These are phyloP conservation scores for Piper betle DNA, from an alignment of 164 flowering plant species.

Conservation along the genomic window DNA sequence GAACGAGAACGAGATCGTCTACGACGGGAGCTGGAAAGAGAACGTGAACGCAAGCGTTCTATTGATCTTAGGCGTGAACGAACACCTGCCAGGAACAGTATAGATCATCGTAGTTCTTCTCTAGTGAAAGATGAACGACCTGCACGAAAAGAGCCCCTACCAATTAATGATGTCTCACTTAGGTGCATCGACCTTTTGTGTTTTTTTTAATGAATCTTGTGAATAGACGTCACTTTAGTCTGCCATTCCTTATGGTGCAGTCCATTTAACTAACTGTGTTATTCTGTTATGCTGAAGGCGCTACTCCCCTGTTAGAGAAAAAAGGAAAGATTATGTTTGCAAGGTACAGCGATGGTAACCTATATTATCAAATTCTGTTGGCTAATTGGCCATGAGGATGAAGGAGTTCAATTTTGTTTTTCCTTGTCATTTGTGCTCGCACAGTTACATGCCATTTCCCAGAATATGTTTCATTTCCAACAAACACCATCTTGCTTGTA, in stretches of 20 bases:
- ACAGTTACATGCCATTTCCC: too few relatives aligned
- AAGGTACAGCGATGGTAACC: constrained; percentile 55
- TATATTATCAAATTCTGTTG: neutral
- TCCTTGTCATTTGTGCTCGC: neutral
- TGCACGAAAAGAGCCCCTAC: constrained; percentile 41
- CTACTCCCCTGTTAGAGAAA: constrained; percentile 81
- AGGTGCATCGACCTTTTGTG: constrained; percentile 68
- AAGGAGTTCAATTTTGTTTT: neutral
- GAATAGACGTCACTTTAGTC: constrained; percentile 34
- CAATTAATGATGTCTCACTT: constrained; percentile 56
- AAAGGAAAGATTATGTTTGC: constrained; percentile 96
- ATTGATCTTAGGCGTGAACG: constrained; percentile 57
- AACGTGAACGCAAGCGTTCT: constrained; percentile 37
- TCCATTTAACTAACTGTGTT: constrained; percentile 60
- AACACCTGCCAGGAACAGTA: constrained; percentile 56
- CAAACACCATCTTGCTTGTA: too few relatives aligned
- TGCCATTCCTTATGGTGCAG: constrained; percentile 38
- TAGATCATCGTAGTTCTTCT: constrained; percentile 56
- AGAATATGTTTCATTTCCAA: too few relatives aligned
- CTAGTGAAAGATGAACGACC: constrained; percentile 40
- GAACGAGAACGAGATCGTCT: constrained; percentile 20
- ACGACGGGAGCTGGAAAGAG: constrained; percentile 42
- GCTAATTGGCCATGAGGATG: neutral
- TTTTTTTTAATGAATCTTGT: constrained; percentile 32
- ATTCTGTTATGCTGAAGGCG: constrained; percentile 96